These are phyloP conservation scores for Ogataea dorogensis DNA, from an alignment of 805 yeast species.

Conservation along the genomic window DNA sequence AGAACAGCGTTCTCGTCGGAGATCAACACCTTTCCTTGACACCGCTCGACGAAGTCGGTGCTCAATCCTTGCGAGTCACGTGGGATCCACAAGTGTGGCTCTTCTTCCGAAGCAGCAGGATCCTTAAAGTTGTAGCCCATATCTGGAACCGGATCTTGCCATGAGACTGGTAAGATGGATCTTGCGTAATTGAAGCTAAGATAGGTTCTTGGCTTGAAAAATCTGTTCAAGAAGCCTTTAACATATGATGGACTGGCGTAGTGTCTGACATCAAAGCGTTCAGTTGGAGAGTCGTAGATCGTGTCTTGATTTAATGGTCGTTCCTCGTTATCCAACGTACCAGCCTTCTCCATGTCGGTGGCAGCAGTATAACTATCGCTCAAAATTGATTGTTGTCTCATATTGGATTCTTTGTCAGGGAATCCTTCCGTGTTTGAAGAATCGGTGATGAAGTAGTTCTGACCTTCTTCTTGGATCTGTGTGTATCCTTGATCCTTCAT, in stretches of 20 bases:
- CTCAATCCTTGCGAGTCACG: slow-evolving; percentile 68
- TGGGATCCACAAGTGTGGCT: slow-evolving; percentile 70
- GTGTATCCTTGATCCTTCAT: slow-evolving; percentile 59
- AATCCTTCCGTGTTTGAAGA: slow-evolving; percentile 27
- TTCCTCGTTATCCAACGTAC: slow-evolving; percentile 24
- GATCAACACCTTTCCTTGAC: slow-evolving; percentile 54
- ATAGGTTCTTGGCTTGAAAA: slow-evolving; percentile 43
- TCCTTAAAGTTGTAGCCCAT: slow-evolving; percentile 39
- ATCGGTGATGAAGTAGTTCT: slow-evolving; percentile 23
- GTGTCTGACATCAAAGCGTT: slow-evolving; percentile 7
- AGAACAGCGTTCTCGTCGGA: slow-evolving; percentile 56
- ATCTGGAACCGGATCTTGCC: slow-evolving; percentile 18
- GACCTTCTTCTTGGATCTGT: slow-evolving; percentile 46
- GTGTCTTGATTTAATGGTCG: slow-evolving; percentile 23
- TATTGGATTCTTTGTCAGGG: slow-evolving; percentile 24
- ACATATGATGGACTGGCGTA: slow-evolving; percentile 12
- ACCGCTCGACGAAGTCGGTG: slow-evolving; percentile 53
- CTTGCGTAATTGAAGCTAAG: slow-evolving; percentile 43
- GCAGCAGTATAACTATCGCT: slow-evolving; percentile 21
- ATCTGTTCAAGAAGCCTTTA: slow-evolving; percentile 27
- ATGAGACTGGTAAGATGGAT: slow-evolving; percentile 39
- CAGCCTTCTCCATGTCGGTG: slow-evolving; percentile 19
- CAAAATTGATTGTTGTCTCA: slow-evolving; percentile 14
- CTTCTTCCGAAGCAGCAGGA: slow-evolving; percentile 55
- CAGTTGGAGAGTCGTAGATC: slow-evolving; percentile 7